phyloP scores from a whole-genome alignment of 306 rosid genomes.

The Fragaria ananassa region DNA sequence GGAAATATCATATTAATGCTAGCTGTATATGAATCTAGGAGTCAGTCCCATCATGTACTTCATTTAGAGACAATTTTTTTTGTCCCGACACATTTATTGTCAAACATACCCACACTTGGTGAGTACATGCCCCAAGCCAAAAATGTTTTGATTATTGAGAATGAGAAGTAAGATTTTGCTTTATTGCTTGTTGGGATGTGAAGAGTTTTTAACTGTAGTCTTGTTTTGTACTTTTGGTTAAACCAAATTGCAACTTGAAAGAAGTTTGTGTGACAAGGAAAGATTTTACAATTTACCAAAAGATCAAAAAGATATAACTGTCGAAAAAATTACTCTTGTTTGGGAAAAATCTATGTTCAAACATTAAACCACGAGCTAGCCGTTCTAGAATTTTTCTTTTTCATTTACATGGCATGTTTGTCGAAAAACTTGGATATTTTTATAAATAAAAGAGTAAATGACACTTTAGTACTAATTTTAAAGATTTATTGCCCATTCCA shows the following conservation, averaged over 20 bases:
- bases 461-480: too few relatives aligned
- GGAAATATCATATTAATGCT: constrained; percentile 1
- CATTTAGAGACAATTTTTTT: constrained; percentile 23
- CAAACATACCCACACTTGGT: constrained; percentile 26
- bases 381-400: too few relatives aligned
- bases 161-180: background rate
- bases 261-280: background rate
- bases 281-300: background rate
- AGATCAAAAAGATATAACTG: background rate
- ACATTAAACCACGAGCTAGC: too few relatives aligned
- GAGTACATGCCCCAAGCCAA: constrained; percentile 25
- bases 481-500: too few relatives aligned
- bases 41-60: constrained; percentile 23
- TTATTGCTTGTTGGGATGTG: constrained; percentile 6
- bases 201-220: background rate
- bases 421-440: too few relatives aligned
- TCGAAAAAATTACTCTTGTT: background rate
- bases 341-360: too few relatives aligned
- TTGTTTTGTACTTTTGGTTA: background rate
- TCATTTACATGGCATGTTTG: too few relatives aligned
- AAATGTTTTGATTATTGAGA: constrained; percentile 15
- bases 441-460: too few relatives aligned
- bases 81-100: constrained; percentile 40
- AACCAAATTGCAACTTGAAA: background rate
- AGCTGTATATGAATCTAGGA: constrained; percentile 8